Evolutionary conservation across 1,284 basidiomycete species (phyloP), one percentile per base, ranked within the genome.

Genomic region (Testicularia cyperi): DNA sequence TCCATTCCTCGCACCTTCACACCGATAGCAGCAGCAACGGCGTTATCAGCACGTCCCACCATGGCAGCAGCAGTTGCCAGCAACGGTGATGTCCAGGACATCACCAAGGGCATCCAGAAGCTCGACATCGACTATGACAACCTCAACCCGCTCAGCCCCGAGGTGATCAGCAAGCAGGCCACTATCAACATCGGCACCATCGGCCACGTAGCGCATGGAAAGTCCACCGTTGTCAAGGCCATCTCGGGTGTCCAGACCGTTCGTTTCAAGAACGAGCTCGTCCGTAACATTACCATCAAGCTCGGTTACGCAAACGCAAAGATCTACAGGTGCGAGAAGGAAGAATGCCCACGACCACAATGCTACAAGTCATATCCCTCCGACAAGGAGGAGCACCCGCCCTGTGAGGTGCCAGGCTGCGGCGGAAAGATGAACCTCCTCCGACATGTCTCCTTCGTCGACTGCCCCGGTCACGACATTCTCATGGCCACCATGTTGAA

Each of bases 401-500:
- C 86, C 26, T 98, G 94, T 79, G 92, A 96, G 78, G 83, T 90
- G 27, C 88, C 90, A 25, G 90, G 91, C 48, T 98, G 94, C 79
- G 87, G 86, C 31, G 85, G 85, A 45, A 84, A 84, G 31, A 92
- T 97, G 91, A 87, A 88, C 72, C 85, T 97, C 63, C 78, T 95
- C 63, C 85, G 74, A 24, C 71, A 75, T 36, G 73, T 97, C 70
- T 97, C 94, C 1, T 97, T 97, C 78, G 94, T 97, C 77, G 91
- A 94, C 78, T 78, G 74, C 63, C 78, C 77, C 6, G 78, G 78
- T 33, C 78, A 79, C 77, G 79, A 79, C 75, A 83, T 83, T 79
- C 78, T 98, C 78, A 98, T 98, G 94, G 94, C 94, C 49, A 98
- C 94, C 68, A 98, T 98, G 95, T 83, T 98, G 72, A 97, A 97